phyloP scores from a whole-genome alignment of 139 green algal species.

The Volvox africanus region DNA sequence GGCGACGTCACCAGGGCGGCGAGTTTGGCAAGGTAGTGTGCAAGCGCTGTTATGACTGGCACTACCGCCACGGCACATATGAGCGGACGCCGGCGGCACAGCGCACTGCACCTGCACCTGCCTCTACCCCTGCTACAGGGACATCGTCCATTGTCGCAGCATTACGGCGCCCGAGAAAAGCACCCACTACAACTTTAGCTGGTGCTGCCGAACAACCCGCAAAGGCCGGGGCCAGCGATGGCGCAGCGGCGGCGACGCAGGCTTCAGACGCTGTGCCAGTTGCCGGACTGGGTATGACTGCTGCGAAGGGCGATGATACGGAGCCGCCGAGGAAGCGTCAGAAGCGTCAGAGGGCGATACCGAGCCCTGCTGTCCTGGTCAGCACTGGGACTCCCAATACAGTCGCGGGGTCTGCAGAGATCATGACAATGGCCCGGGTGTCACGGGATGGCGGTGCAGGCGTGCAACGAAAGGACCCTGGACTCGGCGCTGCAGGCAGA shows the following conservation, averaged over 20 bases:
- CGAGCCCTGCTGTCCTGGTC: too few species aligned
- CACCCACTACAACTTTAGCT: too few species aligned
- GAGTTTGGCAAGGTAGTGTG: conserved; percentile 8
- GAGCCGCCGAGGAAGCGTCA: conserved; percentile 13
- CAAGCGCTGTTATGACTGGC: conserved; percentile 45
- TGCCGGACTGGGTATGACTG: not conserved
- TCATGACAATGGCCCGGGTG: too few species aligned
- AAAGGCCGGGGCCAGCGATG: not conserved
- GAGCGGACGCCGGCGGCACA: not conserved
- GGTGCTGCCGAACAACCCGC: too few species aligned
- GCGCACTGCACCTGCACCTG: not conserved
- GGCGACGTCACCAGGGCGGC: conserved; percentile 28
- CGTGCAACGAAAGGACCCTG: too few species aligned
- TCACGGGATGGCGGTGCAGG: too few species aligned
- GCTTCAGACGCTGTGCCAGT: not conserved
- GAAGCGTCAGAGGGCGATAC: not conserved
- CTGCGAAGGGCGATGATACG: not conserved
- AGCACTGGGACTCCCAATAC: too few species aligned
- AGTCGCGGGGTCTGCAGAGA: too few species aligned
- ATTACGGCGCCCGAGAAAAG: too few species aligned
- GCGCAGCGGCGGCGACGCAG: not conserved
- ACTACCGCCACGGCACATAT: conserved; percentile 44
- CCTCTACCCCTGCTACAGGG: not conserved
- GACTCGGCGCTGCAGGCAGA: too few species aligned
- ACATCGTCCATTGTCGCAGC: not conserved